Evolutionary conservation across 2,329 filamentous ascomycete genomes (phyloP), one percentile per base, ranked within the genome.

Genomic region (Alternaria sp.): DNA sequence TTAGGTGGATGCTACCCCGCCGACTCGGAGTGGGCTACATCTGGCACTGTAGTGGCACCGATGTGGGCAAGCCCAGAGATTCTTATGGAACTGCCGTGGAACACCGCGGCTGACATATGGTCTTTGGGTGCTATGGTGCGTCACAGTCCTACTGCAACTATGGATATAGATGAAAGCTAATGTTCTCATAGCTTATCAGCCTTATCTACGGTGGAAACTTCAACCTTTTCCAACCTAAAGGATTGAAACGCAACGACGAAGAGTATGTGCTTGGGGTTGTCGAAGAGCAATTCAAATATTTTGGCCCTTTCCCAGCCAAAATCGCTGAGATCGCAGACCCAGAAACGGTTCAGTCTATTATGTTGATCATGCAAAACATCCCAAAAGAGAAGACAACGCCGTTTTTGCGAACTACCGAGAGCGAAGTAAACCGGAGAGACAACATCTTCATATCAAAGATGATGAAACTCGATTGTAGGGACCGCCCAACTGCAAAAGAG

Each of bases 401-500:
- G 21, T 70, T 72, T 56, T 41, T 36, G 2, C 24, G 44, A 17
- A 60, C 37, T 1, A 65, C 54, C 1, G 50, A 65, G 41, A 61
- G 52, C 0, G 66, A 71, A 57, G 41, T 68, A 21, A 56, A 9
- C 23, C 24, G 54, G 37, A 60, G 50, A 39, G 68, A 69, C 36
- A 70, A 63, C 7, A 37, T 54, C 3, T 81, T 81, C 62, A 57
- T 81, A n/a, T 46, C 66, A 2, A 80, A 73, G 62, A 78, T 81
- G 17, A 80, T 82, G 78, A 80, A 76, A 60, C 69, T 82, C 6
- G 78, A 81, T 58, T 77, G 75, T 41, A 72, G 79, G 55, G 79
- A 81, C 57, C 69, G 78, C 31, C 79, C 78, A 7, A 76, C 75
- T 6, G 79, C 77, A 29, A 70, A 68, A 54, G 70, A 78, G 45